Base-by-base conservation (phyloP, 1,284 basidiomycete genomes). In the Ustilago crameri region DNA sequence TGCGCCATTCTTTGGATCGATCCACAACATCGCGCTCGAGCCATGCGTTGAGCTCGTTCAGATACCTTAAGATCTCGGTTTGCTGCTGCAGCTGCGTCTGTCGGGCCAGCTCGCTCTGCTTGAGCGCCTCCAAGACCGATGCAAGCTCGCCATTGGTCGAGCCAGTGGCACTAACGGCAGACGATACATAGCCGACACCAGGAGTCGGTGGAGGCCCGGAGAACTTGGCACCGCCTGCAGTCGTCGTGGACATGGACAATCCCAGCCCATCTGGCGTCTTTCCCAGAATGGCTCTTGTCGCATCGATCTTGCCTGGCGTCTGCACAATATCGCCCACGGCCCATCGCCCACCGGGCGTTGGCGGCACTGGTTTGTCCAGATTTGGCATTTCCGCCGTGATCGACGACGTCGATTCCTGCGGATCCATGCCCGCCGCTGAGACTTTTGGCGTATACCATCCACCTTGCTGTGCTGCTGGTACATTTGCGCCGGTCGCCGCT, bases 1-100 rank as follows among this genome's bases (percentile, higher is more conserved):
- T 71, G 2, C 75, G 49, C 71, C 75, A 78, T 27, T 80, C 78
- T 43, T 79, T 78, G 5, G 68, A 64, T 3, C 78, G 63, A 54
- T 80, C 75, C 9, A 67, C 62, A 2, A 79, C 70, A 49, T 80
- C 78, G 2, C 60, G 46, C 45, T 80, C 78, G 9, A 80, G 52
- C 78, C 78, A 80, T 1, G 53, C 46, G 27, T 80, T 79, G 51
- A 80, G 73, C 58, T 80, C 77, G 64, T 77, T 78, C 44, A 80
- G 62, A 38, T 80, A 80, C 37, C 77, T 54, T 14, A 75, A 76
- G 34, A 80, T 78, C 44, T 80, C 77, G 26, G 65, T 65, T 35
- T 79, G 77, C 45, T 79, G 78, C 37, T 65, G 55, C 9, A 67
- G 40, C 48, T 80, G 75, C 9, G 59, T 65, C 48, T 74, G 60